Evolutionary conservation across 192 early-diverging fungal species (phyloP).

Genomic region (Rhizoclosmatium globosum): DNA sequence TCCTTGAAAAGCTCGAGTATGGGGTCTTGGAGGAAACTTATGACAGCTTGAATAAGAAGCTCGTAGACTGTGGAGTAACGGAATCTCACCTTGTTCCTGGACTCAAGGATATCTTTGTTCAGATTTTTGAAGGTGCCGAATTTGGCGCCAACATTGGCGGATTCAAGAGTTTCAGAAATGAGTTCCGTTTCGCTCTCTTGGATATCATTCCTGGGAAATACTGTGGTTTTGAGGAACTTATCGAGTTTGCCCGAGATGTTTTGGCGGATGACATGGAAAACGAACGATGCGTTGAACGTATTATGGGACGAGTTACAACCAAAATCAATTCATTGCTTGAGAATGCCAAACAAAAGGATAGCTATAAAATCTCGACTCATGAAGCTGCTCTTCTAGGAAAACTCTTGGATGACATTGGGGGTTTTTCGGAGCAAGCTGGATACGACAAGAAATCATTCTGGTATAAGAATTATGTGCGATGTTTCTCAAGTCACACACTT

Average conservation of each 20-base stretch:
- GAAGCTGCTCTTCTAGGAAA: not conserved
- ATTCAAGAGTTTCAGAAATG: not conserved
- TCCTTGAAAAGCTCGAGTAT: not conserved
- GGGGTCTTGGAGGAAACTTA: not conserved
- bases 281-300: not conserved
- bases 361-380: no score
- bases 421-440: not conserved
- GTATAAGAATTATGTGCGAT: not conserved
- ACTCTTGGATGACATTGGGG: not conserved
- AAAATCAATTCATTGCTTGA: not conserved
- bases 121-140: not conserved
- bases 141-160: not conserved
- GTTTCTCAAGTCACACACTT: not conserved
- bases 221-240: not conserved
- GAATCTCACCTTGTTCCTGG: not conserved
- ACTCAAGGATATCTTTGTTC: not conserved
- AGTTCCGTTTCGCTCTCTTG: conserved; percentile 10
- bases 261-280: not conserved
- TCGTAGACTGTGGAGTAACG: no score
- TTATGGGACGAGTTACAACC: not conserved
- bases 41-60: not conserved
- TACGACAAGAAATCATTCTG: not conserved
- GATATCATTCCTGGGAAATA: not conserved
- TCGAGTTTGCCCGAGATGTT: not conserved
- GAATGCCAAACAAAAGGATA: not conserved